Evolutionary conservation across 768 basidiomycete genomes (phyloP), one percentile per base, ranked within the genome.

Genomic region (Hericium erinaceus): DNA sequence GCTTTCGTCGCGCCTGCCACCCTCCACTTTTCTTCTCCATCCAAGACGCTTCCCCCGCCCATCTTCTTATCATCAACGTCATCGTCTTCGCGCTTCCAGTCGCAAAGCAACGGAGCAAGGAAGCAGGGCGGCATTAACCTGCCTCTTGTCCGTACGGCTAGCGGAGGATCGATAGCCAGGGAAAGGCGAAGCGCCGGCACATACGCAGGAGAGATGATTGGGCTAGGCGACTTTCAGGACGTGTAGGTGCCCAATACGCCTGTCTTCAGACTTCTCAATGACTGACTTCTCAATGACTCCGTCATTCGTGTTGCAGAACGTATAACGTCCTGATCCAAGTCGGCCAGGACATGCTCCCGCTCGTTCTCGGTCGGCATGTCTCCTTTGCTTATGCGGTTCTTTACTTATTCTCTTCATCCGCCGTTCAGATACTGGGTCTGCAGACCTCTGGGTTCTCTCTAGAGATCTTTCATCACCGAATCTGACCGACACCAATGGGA

Each of bases 381-480:
- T 11, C 54, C 39, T 51, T 9, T n/a, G 24, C 40, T 13, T 33
- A 5, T 2, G 1, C 11, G 52, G 6, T 2, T 11, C 2, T 16
- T 5, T 11, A 6, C 2, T 48, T 13, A 52, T 46, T 18, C 12
- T 7, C 9, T 9, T 44, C 24, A 12, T 2, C 26, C 26, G 26
- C 26, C 26, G 26, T 26, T 33, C 54, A 87, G 88, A 90, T 61
- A 88, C 87, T 2, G 88, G 88, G 48, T 90, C 88, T 2, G 83
- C 88, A 4, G 88, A 91, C 64, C 67, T 89, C 5, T 91, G 89
- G 89, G 77, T 85, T 10, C 68, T 84, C 26, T 85, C 85, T 0
- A 77, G 82, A 46, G 16, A 46, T 52, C 70, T 75, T 0, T 89
- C 85, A 66, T 69, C 68, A 10, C 61, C 64, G n/a, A 62, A 73